Conservation (phyloP, 805 yeast genomes). For the Scheffersomyces spartinae region DNA sequence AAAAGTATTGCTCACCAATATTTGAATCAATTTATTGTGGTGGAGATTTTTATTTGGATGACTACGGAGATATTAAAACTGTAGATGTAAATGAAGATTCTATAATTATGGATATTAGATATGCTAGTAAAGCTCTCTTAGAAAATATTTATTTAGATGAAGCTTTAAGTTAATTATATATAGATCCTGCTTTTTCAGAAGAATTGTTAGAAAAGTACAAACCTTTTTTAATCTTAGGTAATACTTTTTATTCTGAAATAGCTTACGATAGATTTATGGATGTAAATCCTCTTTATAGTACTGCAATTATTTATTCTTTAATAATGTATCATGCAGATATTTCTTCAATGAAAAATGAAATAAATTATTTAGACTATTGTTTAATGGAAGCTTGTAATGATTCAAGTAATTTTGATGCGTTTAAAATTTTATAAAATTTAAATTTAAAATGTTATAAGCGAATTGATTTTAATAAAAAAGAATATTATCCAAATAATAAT, state of each 20-base stretch:
- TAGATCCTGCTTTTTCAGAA: not conserved
- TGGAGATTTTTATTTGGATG: too few relatives aligned
- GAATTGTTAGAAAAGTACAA: not conserved
- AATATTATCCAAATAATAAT: not conserved
- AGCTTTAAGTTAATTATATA: not conserved
- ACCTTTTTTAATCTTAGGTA: conserved; percentile 1
- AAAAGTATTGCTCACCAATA: too few relatives aligned
- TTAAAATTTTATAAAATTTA: not conserved
- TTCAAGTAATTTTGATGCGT: conserved; percentile 1
- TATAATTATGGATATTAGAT: conserved; percentile 1
- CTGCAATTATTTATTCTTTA: conserved; percentile 1
- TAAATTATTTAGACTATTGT: conserved; percentile 1
- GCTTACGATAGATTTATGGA: not conserved
- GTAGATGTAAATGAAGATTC: not conserved
- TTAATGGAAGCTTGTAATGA: conserved; percentile 1
- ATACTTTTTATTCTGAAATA: not conserved
- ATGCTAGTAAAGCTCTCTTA: not conserved
- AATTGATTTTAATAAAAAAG: not conserved
- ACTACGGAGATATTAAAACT: too few relatives aligned
- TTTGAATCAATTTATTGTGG: too few relatives aligned
- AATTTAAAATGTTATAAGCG: conserved; percentile 1
- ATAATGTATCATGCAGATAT: not conserved
- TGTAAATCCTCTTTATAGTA: not conserved
- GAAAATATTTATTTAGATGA: not conserved
- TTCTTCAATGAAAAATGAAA: not conserved